Evolutionary conservation across 257 asterid genomes (phyloP), one percentile per base, ranked within the genome.

Genomic region (Perilla frutescens): DNA sequence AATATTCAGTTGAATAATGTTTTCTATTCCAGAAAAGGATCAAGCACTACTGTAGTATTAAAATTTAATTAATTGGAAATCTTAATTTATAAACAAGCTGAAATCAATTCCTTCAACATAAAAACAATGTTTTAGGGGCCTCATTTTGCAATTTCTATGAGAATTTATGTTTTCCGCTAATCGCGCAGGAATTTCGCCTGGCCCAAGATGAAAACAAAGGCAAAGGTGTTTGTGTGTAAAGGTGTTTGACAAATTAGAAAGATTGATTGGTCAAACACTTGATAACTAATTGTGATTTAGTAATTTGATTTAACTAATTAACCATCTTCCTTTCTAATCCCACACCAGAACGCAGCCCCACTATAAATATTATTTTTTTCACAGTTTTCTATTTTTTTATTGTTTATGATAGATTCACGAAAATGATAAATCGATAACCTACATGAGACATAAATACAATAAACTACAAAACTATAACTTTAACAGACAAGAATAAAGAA

Each of bases 201-300:
- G 76, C 65, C 80, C 81, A 53, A 82, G 73, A 63, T 72, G 36
- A 64, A 78, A 47, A 74, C 82, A 74, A 70, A 81, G 55, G 68
- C 48, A 70, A 81, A 78, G 82, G 80, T 63, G 80, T 74, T 66
- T 76, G 77, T n/a, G n/a, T n/a, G n/a, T n/a, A 70, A 81, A 78
- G 82, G 80, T 63, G 80, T 74, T 66, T 76, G 77, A 81, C 81
- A 62, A 64, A 67, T 65, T 44, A 7, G 59, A 76, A 70, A 69
- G 79, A 4, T 36, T 48, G 75, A 49, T 83, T 76, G 85, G 93
- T 85, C 92, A 85, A 85, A 81, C 81, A 29, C 78, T 37, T 44
- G 60, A 78, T 69, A 79, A 76, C 84, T 57, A 73, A 58, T 54
- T 65, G 26, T 47, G 57, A 61, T 62, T 74, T 37, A 2, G n/a